Evolutionary conservation across 495 filamentous ascomycete species (phyloP).

Genomic region (Xylaria curta): DNA sequence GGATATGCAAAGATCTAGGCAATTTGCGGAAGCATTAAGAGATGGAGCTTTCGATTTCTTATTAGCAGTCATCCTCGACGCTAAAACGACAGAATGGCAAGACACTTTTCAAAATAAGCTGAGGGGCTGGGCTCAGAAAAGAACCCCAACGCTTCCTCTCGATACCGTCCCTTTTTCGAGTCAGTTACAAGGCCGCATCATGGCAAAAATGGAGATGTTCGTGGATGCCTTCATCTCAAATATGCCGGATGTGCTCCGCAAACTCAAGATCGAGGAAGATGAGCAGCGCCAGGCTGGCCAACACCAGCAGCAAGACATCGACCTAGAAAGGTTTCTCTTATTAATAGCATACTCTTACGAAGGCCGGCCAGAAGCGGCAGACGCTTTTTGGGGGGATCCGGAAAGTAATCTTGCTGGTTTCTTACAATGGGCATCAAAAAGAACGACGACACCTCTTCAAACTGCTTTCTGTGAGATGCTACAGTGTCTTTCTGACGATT

Average conservation of each 20-base stretch:
- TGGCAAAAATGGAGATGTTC: slow-evolving; percentile 82
- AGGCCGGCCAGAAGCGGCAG: slow-evolving; percentile 76
- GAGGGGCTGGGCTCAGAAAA: slow-evolving; percentile 76
- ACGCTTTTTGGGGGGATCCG: slow-evolving; percentile 85
- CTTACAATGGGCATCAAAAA: slow-evolving; percentile 89
- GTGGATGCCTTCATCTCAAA: slow-evolving; percentile 92
- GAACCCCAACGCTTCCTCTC: slow-evolving; percentile 67
- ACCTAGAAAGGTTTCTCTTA: slow-evolving; percentile 88
- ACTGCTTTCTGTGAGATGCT: slow-evolving; percentile 97
- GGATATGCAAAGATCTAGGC: slow-evolving; percentile 68
- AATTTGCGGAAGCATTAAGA: slow-evolving; percentile 77
- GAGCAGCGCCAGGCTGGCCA: slow-evolving; percentile 77
- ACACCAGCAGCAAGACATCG: slow-evolving; percentile 74
- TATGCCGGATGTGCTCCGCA: slow-evolving; percentile 88
- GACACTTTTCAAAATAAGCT: slow-evolving; percentile 78
- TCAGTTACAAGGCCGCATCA: slow-evolving; percentile 70
- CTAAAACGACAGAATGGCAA: slow-evolving; percentile 74
- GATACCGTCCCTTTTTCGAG: slow-evolving; percentile 67
- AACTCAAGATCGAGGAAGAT: slow-evolving; percentile 87
- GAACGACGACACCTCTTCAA: slow-evolving; percentile 90
- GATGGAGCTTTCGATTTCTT: slow-evolving; percentile 94
- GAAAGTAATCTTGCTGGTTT: slow-evolving; percentile 94
- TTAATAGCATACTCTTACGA: slow-evolving; percentile 93
- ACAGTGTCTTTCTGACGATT: slow-evolving; percentile 78
- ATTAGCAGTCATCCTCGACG: slow-evolving; percentile 79